Evolutionary conservation across 2,329 filamentous ascomycete genomes (phyloP), one percentile per base, ranked within the genome.

Genomic region (Diaporthe sp.): DNA sequence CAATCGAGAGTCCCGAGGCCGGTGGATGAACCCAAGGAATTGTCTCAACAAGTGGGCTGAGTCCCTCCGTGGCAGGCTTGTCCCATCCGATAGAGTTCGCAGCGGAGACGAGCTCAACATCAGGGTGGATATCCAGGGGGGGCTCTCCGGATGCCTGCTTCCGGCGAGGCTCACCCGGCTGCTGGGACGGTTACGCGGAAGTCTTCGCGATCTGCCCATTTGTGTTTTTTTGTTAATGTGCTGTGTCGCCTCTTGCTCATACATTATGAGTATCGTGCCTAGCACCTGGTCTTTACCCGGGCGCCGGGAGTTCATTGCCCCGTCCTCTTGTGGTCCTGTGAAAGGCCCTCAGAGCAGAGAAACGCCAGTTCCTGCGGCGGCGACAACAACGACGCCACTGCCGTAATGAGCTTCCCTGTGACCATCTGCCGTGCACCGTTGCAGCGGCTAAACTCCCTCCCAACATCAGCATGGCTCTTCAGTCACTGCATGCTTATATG

Each of bases 11-110:
- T 12, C 49, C 4, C n/a, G 19, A 39, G 37, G 31, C 37, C 37
- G 34, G 46, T 22, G 15, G 49, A 25, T 4, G 15, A n/a, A 22
- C 22, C 22, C 49, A 28, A 19, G 22, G 22, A 3, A 15, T 69
- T 15, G 25, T 55, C 4, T 15, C 65, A 22, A n/a, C 34, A 13
- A 25, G 49, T 55, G 65, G 34, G 65, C 37, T 46, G 51, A 34
- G 42, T 55, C 13, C 13, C 13, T 22, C n/a, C 53, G 9, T n/a
- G 49, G 51, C 51, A 68, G 49, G 46, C 25, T 39, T 59, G 49
- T 55, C 34, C 28, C 61, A 15, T 65, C 65, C 65, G 65, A 69
- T 69, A 69, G 34, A 69, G 49, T 69, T 69, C 49, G 34, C 10
- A 28, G 65, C 49, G 49, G 65, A 69, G 65, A 69, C 49, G 49